These are phyloP conservation scores for Cystoisospora suis DNA, from an alignment of 169 alveolate species.

Conservation along the genomic window DNA sequence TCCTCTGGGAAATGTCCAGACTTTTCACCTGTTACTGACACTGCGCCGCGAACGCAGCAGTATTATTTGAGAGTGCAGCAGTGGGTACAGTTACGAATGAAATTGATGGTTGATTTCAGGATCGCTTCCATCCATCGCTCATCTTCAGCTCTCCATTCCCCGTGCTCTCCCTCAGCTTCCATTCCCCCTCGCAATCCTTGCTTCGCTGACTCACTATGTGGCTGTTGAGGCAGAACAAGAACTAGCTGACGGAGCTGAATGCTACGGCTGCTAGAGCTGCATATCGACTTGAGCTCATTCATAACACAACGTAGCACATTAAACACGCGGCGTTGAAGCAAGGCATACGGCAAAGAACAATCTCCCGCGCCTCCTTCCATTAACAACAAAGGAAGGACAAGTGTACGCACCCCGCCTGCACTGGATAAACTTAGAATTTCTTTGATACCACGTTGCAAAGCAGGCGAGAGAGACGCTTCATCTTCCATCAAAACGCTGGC, in stretches of 20 bases:
- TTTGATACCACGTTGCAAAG: conserved; percentile 11
- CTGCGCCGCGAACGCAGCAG: too few species aligned
- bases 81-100: neutral
- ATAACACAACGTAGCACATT: conserved; percentile 53
- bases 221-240: conserved; percentile 4
- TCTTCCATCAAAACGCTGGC: neutral
- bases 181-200: neutral
- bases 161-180: neutral
- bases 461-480: conserved; percentile 34
- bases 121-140: neutral
- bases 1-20: too few species aligned
- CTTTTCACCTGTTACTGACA: too few species aligned
- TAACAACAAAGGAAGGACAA: conserved; percentile 48
- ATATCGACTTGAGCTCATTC: conserved; percentile 28
- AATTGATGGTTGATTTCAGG: neutral
- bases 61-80: conserved; percentile 23
- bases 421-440: conserved; percentile 35
- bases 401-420: conserved; percentile 39
- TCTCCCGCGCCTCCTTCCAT: conserved; percentile 52
- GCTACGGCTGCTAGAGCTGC: neutral
- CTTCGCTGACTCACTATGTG: neutral
- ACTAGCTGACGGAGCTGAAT: neutral
- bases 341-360: conserved; percentile 48
- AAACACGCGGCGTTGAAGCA: conserved; percentile 57
- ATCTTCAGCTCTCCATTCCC: neutral